Evolutionary conservation across 1,284 basidiomycete species (phyloP).

Genomic region (Boletellus sp.): DNA sequence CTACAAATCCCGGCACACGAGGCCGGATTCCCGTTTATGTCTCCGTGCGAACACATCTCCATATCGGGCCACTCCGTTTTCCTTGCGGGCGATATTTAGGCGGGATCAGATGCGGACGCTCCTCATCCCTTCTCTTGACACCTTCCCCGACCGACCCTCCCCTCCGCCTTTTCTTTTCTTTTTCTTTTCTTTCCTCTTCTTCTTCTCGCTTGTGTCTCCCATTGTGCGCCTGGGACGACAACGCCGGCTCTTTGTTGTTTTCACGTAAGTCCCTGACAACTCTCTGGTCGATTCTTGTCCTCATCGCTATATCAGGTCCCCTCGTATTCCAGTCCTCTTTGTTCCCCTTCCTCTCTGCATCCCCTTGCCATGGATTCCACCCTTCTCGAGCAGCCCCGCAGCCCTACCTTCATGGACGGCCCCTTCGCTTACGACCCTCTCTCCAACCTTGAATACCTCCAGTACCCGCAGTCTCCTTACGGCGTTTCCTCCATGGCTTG

Average conservation of each 20-base stretch:
- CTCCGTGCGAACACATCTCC: slow-evolving; percentile 8
- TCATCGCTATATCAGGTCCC: slow-evolving; percentile 21
- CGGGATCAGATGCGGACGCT: slow-evolving; percentile 23
- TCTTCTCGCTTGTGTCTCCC: slow-evolving; percentile 32
- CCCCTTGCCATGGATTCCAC: slow-evolving; percentile 43
- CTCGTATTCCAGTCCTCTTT: slow-evolving; percentile 38
- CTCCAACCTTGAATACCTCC: slow-evolving; percentile 43
- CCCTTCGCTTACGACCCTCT: slow-evolving; percentile 59
- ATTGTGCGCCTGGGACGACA: slow-evolving; percentile 35
- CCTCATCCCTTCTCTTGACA: slow-evolving; percentile 31
- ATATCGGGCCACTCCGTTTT: slow-evolving; percentile 12
- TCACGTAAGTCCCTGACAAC: slow-evolving; percentile 29
- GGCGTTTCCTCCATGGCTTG: slow-evolving; percentile 42
- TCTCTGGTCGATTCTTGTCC: not conserved
- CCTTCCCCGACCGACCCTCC: slow-evolving; percentile 33
- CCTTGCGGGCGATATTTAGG: slow-evolving; percentile 29
- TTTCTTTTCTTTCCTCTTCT: slow-evolving; percentile 30
- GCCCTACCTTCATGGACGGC: slow-evolving; percentile 51
- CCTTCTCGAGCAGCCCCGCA: slow-evolving; percentile 47
- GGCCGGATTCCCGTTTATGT: slow-evolving; percentile 22
- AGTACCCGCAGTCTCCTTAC: slow-evolving; percentile 48
- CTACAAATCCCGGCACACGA: slow-evolving; percentile 34
- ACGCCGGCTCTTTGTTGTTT: slow-evolving; percentile 32
- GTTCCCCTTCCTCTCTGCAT: slow-evolving; percentile 33
- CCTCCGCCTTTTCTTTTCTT: slow-evolving; percentile 32